Evolutionary conservation across 495 filamentous ascomycete species (phyloP).

Genomic region (Talaromyces stipitatus): DNA sequence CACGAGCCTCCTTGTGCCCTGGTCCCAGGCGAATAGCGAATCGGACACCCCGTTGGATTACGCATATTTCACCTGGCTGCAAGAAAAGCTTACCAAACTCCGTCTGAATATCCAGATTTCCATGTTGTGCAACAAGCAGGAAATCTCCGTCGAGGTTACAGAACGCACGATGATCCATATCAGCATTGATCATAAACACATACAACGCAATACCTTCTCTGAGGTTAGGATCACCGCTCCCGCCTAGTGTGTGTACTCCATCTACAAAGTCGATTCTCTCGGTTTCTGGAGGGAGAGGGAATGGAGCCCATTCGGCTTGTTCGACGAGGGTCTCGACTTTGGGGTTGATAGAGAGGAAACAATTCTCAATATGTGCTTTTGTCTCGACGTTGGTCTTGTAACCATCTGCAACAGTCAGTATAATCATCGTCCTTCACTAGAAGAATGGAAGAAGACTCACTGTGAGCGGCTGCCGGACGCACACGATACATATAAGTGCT

Average conservation of each 20-base stretch:
- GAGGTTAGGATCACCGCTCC: constrained; percentile 31
- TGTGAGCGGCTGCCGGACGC: constrained; percentile 31
- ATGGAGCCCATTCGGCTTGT: constrained; percentile 35
- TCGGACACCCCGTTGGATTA: constrained; percentile 30
- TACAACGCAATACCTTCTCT: constrained; percentile 26
- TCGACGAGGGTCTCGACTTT: constrained; percentile 27
- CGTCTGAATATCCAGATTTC: constrained; percentile 34
- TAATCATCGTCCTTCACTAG: neutral
- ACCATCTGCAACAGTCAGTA: constrained; percentile 18
- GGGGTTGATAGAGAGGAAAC: constrained; percentile 31
- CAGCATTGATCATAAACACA: constrained; percentile 29
- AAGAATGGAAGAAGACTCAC: constrained; percentile 21
- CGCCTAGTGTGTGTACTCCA: constrained; percentile 31
- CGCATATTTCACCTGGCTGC: constrained; percentile 34
- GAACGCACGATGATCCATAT: constrained; percentile 29
- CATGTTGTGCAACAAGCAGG: constrained; percentile 31
- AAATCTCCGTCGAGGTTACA: constrained; percentile 37
- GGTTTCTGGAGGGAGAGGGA: constrained; percentile 24
- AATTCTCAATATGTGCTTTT: constrained; percentile 32
- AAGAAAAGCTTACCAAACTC: constrained; percentile 35
- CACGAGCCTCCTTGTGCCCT: constrained; percentile 22
- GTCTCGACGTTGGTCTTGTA: constrained; percentile 23
- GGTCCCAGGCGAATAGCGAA: constrained; percentile 23
- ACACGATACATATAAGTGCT: constrained; percentile 36
- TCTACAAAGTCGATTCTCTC: constrained; percentile 33